These are phyloP conservation scores for Clarireedia homoeocarpa DNA, from an alignment of 2,329 filamentous ascomycete species.

Conservation along the genomic window DNA sequence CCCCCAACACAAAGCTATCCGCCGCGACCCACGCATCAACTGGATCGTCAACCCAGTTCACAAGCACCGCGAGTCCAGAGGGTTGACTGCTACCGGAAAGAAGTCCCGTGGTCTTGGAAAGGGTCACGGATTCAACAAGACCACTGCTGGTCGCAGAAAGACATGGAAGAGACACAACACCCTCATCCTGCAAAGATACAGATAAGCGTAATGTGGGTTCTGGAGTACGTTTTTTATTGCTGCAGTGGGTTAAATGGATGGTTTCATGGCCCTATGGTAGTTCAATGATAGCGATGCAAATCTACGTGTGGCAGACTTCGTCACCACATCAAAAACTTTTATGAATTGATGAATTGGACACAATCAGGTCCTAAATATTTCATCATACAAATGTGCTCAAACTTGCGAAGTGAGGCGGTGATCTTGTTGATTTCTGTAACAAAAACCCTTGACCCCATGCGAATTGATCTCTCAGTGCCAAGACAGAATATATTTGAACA, in stretches of 20 bases:
- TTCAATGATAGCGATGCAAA: constrained; percentile 13
- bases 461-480: too few species aligned
- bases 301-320: constrained; percentile 19
- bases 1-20: constrained; percentile 99
- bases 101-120: constrained; percentile 99
- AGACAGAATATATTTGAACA: too few species aligned
- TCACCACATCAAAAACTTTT: constrained; percentile 11
- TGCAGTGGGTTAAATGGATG: constrained; percentile 17
- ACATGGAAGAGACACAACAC: constrained; percentile 99
- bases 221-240: constrained; percentile 18
- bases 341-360: constrained; percentile 14
- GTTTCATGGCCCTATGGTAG: constrained; percentile 15
- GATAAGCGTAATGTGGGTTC: constrained; percentile 45
- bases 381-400: neutral
- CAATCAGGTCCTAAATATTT: neutral
- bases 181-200: constrained; percentile 96
- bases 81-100: constrained; percentile 98
- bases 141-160: constrained; percentile 92
- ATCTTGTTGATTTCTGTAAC: neutral
- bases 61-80: constrained; percentile 99
- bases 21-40: constrained; percentile 98
- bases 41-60: constrained; percentile 99
- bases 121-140: constrained; percentile 99
- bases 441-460: neutral
- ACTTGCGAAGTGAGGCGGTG: neutral